Percentiles rank a stretch among this genome's conserved stretches.
Conservation (phyloP, 2,329 filamentous ascomycete genomes). For the Penicillium hesseltinei region DNA sequence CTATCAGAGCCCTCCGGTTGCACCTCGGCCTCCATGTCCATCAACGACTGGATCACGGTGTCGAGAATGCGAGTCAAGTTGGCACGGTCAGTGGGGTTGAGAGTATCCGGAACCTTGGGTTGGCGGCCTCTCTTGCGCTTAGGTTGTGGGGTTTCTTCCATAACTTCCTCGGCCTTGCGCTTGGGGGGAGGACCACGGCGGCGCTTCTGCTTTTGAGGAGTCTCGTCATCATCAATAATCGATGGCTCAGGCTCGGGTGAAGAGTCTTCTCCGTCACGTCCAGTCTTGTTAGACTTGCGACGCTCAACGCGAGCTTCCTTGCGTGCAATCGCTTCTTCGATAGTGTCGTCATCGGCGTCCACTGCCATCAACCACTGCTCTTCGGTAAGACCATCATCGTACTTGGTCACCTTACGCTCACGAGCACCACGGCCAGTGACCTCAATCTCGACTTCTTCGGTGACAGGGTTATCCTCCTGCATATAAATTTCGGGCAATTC, state of each 20-base stretch:
- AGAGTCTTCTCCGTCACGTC: conserved; percentile 54
- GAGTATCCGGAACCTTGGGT: conserved; percentile 64
- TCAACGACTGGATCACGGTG: conserved; percentile 73
- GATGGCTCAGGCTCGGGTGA: conserved; percentile 68
- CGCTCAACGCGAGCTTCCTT: conserved; percentile 83
- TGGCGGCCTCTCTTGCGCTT: conserved; percentile 75
- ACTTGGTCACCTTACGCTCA: conserved; percentile 90
- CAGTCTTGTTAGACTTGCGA: conserved; percentile 72
- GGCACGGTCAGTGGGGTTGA: conserved; percentile 68
- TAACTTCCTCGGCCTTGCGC: conserved; percentile 78
- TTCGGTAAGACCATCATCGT: conserved; percentile 95
- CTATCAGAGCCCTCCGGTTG: conserved; percentile 51
- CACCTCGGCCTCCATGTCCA: conserved; percentile 77
- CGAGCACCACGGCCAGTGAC: conserved; percentile 83
- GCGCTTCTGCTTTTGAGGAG: conserved; percentile 71
- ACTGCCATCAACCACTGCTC: conserved; percentile 99
- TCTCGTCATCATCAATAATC: conserved; percentile 82
- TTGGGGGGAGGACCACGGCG: conserved; percentile 80
- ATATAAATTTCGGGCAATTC: conserved; percentile 95
- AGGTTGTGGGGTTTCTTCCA: conserved; percentile 71
- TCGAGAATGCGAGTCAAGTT: conserved; percentile 78
- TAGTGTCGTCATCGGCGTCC: conserved; percentile 90
- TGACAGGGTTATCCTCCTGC: conserved; percentile 75
- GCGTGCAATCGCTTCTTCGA: conserved; percentile 86
- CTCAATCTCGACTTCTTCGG: conserved; percentile 73